Evolutionary conservation across 2,329 filamentous ascomycete species (phyloP), one percentile per base, ranked within the genome.

Genomic region (Penicillium psychrosexuale): DNA sequence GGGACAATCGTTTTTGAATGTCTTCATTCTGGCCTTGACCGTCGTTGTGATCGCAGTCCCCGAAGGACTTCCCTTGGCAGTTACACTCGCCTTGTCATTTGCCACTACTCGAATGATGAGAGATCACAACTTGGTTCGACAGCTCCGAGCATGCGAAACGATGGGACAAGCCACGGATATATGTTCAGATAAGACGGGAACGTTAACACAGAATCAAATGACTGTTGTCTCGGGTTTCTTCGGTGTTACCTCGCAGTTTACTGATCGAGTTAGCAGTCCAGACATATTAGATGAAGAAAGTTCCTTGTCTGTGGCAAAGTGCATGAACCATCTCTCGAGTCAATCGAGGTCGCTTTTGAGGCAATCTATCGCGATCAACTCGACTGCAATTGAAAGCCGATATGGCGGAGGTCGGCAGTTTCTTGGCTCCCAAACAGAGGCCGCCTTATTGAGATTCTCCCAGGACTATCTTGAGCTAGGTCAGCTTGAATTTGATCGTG

Each of bases 81-180:
- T 90, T 15, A 90, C 88, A 0, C 76, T 91, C 8, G 87, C 88
- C 5, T 75, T 91, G 34, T 87, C 87, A 7, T 90, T 90, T 68
- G 87, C 87, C 1, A 90, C 87, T 0, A 89, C 84, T 7, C 82
- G 85, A 48, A 90, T 90, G 88, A 72, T 89, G 50, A 86, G 82
- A 61, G 86, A 90, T 68, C 87, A 88, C 71, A 90, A 90, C 66
- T 73, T 91, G 53, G 87, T 90, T 38, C 84, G 87, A 22, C 84
- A 89, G 47, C 78, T 91, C 56, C 87, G 87, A 66, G 85, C 88
- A 13, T 90, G 87, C 63, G 88, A 90, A 69, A 89, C 89, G 38
- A 89, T 90, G 87, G 88, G 88, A 45, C 90, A 89, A 65, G 87
- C 86, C 3, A 88, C 85, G 1, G 87, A 87, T 0, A 86, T 92